Evolutionary conservation across 352 stramenopile genomes (phyloP), one percentile per base, ranked within the genome.

Genomic region (Phytophthora ramorum): DNA sequence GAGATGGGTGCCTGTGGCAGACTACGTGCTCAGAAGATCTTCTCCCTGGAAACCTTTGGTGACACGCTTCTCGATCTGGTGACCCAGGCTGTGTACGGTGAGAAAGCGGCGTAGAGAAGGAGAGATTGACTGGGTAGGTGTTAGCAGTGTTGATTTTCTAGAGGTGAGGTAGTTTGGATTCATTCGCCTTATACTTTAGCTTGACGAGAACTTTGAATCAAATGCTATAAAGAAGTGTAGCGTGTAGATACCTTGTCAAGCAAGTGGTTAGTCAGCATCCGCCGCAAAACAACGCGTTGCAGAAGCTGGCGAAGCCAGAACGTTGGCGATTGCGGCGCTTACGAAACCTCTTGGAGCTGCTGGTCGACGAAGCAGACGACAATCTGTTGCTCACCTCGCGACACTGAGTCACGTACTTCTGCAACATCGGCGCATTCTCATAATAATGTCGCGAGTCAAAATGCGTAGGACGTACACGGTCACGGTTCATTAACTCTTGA

Each of bases 371-470:
- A 63, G 45, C 40, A 1, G 51, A 58, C 10, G 66, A 78, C 34
- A 69, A 41, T 16, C 52, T 19, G n/a, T 57, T 69, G 28, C 73
- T 66, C 46, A 66, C 52, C 19, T 90, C 85, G 2, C 85, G 82
- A 46, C 82, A 93, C 12, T 91, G 81, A 7, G 71, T 79, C 38
- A 95, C 80, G 58, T 95, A 95, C 55, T 95, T 95, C 63, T 95
- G 85, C 50, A 95, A 65, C 85, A 95, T 92, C 1, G 87, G 87
- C 9, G 87, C 83, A 43, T 91, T 85, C 58, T 95, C 87, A 65
- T 95, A 95, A 57, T 95, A 95, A 51, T 95, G 87, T 41, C 80
- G 87, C n/a, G 83, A 93, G 46, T 95, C 87, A 55, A 94, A 93
- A 49, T 84, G 84, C 22, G 79, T 86, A 22, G 81, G 75, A 6